phyloP scores from a whole-genome alignment of 139 green algal genomes.

The Deuterostichococcus epilithicus region DNA sequence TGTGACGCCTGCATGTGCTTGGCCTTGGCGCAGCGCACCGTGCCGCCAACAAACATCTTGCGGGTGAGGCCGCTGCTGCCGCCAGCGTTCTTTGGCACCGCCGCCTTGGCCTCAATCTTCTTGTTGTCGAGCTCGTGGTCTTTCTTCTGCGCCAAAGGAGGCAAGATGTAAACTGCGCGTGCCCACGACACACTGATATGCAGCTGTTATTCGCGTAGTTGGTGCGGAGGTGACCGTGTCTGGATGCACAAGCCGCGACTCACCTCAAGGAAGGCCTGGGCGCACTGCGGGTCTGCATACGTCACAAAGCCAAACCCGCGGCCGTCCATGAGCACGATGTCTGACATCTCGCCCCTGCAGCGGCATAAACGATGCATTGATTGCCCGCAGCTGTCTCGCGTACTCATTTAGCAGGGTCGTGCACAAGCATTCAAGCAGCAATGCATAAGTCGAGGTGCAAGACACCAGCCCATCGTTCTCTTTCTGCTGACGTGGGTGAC shows the following conservation, averaged over 20 bases:
- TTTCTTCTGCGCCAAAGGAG: background rate
- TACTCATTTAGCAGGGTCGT: too few species aligned
- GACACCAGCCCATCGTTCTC: background rate
- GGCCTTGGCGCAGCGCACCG: conserved; percentile 28
- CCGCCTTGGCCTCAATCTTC: conserved; percentile 65
- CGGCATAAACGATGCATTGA: background rate
- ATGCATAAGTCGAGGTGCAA: background rate
- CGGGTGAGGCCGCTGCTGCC: conserved; percentile 43
- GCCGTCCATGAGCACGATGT: conserved; percentile 66
- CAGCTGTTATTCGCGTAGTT: too few species aligned
- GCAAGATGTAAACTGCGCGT: background rate
- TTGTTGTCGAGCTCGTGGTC: conserved; percentile 64
- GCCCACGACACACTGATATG: background rate
- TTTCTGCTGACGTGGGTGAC: background rate
- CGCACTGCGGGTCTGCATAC: conserved; percentile 39
- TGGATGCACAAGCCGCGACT: too few species aligned
- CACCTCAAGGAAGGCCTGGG: conserved; percentile 59
- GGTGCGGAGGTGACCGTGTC: too few species aligned
- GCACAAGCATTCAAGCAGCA: background rate
- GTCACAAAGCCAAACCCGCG: conserved; percentile 78
- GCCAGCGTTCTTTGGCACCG: conserved; percentile 54
- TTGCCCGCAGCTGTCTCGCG: too few species aligned
- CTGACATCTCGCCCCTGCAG: conserved; percentile 58
- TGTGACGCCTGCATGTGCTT: background rate
- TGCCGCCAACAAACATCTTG: conserved; percentile 83